A percentile compares a stretch with the other conserved stretches of the same genome.
Conservation (phyloP, 768 basidiomycete species). For the Podaxis carcinomalis region DNA sequence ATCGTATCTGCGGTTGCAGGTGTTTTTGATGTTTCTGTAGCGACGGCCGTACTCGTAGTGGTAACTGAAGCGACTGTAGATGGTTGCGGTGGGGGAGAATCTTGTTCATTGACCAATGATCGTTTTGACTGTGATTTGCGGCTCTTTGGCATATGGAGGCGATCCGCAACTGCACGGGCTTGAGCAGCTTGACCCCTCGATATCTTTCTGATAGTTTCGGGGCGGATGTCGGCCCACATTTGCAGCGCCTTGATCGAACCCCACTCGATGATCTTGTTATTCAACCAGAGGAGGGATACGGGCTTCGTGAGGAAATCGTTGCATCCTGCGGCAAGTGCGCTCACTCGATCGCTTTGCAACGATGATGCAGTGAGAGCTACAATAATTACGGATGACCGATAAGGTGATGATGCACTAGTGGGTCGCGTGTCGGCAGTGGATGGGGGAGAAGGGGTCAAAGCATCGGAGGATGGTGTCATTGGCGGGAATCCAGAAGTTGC, state of each 20-base stretch:
- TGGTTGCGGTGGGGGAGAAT: conserved; percentile 14
- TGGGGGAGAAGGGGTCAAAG: conserved; percentile 25
- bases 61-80: conserved; percentile 19
- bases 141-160: conserved; percentile 38
- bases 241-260: conserved; percentile 93
- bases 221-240: conserved; percentile 85
- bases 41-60: not conserved
- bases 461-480: conserved; percentile 61
- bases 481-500: conserved; percentile 66
- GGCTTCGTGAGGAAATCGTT: conserved; percentile 99
- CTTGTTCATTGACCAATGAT: conserved; percentile 18
- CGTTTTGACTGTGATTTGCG: conserved; percentile 24
- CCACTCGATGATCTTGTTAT: conserved; percentile 99
- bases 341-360: conserved; percentile 91
- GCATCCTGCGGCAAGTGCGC: conserved; percentile 96
- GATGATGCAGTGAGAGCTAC: conserved; percentile 98
- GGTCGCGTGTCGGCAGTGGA: conserved; percentile 38
- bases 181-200: conserved; percentile 35
- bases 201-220: conserved; percentile 42
- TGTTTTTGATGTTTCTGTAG: not conserved
- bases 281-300: conserved; percentile 91
- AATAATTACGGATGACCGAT: conserved; percentile 94
- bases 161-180: conserved; percentile 41
- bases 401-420: conserved; percentile 50
- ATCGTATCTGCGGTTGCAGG: not conserved